phyloP scores from a whole-genome alignment of 805 yeast genomes.

The Wickerhamiella qilinensis region DNA sequence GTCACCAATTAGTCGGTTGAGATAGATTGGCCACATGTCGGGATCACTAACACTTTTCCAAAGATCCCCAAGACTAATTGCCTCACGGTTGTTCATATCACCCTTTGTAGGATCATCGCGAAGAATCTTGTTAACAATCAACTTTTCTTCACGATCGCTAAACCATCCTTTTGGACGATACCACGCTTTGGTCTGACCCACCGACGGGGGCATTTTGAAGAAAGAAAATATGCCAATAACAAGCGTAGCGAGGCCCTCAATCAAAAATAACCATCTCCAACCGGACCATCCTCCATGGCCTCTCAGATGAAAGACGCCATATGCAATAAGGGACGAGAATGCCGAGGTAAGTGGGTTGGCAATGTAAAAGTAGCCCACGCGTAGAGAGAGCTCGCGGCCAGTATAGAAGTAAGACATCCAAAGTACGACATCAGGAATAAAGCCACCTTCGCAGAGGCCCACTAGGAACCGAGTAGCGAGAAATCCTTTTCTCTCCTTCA shows the following conservation, averaged over 20 bases:
- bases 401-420: constrained; percentile 28
- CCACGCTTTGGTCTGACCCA: constrained; percentile 32
- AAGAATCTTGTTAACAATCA: constrained; percentile 38
- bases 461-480: constrained; percentile 32
- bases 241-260: constrained; percentile 36
- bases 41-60: constrained; percentile 28
- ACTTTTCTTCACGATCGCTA: constrained; percentile 36
- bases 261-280: constrained; percentile 35
- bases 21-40: constrained; percentile 38
- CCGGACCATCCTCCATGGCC: constrained; percentile 25
- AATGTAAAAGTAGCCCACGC: constrained; percentile 36
- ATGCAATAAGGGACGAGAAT: constrained; percentile 25
- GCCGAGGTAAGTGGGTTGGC: constrained; percentile 27
- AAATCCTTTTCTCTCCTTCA: constrained; percentile 28
- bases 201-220: constrained; percentile 35
- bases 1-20: constrained; percentile 28
- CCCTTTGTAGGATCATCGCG: constrained; percentile 49
- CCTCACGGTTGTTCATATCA: constrained; percentile 45
- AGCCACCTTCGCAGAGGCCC: constrained; percentile 42
- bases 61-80: constrained; percentile 28
- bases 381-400: constrained; percentile 36
- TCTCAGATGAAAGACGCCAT: constrained; percentile 32
- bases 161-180: constrained; percentile 34
- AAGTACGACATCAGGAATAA: constrained; percentile 25
- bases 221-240: constrained; percentile 30